Base-by-base conservation (phyloP, 805 yeast species). In the Yarrowia sp. region DNA sequence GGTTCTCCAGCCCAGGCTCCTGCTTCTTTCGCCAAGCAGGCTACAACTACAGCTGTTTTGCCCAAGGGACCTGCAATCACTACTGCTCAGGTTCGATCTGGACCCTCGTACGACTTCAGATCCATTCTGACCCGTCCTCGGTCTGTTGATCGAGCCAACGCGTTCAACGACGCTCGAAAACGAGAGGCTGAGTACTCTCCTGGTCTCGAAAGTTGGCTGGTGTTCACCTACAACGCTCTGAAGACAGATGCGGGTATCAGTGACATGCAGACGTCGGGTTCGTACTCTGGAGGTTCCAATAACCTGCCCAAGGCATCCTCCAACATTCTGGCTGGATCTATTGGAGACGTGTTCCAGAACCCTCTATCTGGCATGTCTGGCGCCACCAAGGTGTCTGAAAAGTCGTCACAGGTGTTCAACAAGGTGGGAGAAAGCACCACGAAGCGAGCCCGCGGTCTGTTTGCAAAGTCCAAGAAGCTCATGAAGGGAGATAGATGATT, bases 351-450 rank as follows among this genome's bases (percentile, higher is more conserved):
- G 47, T 50, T 49, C 40, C 67, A 64, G 60, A 76, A 74, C 66
- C 73, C 74, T 17, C 47, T 55, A 24, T 55, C 63, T 5, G 66
- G 66, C 38, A 46, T 61, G 66, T 61, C 66, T 20, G 53, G 55
- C 10, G 67, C 68, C n/a, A 40, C 53, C 24, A 46, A 52, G 65
- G 58, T 60, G 40, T 36, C 64, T 7, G 66, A 67, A 12, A 69
- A 56, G 50, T 56, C 67, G 42, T 60, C 72, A 8, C 68, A 70
- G 39, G 69, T 66, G 36, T 63, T 71, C 20, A 71, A 71, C 46
- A 71, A 72, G 69, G 75, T 77, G 10, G 77, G 80, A 12, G 78
- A 75, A 66, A 76, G 75, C 71, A 72, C 77, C 12, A 71, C 74
- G 47, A 73, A 72, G 69, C 68, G 71, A n/a, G 76, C 77, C 44